Evolutionary conservation across 23 red algal genomes (phyloP).

Genomic region (Rhodosorus marinus): DNA sequence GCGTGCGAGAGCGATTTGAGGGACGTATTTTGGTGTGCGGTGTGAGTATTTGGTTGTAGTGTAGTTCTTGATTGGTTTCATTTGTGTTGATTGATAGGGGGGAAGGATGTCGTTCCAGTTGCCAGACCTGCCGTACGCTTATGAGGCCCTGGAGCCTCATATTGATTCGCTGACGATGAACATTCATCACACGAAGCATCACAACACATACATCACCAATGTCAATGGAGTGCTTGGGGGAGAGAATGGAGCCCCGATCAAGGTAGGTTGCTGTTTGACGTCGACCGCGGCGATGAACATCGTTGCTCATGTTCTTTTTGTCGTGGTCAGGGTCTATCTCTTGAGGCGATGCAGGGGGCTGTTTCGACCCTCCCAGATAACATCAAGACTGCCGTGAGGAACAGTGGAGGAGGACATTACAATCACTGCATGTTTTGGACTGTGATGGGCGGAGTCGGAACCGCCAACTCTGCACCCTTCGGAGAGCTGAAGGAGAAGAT

Average conservation of each 20-base stretch:
- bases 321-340: constrained; percentile 42
- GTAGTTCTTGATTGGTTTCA: not conserved
- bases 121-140: constrained; percentile 59
- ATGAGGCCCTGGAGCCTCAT: constrained; percentile 74
- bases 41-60: no score
- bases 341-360: constrained; percentile 71
- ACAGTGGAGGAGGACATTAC: constrained; percentile 85
- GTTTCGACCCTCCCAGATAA: constrained; percentile 23
- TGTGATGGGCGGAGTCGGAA: constrained; percentile 22
- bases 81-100: not conserved
- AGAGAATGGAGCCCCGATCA: constrained; percentile 5
- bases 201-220: constrained; percentile 90
- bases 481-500: constrained; percentile 55
- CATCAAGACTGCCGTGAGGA: constrained; percentile 59
- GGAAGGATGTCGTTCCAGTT: constrained; percentile 27
- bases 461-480: constrained; percentile 19
- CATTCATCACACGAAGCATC: constrained; percentile 86
- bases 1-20: no score
- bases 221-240: constrained; percentile 52
- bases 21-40: no score
- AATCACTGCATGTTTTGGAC: constrained; percentile 95
- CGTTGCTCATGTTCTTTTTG: constrained; percentile 15
- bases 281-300: constrained; percentile 10
- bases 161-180: constrained; percentile 73
- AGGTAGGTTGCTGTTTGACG: constrained; percentile 3